Base-by-base conservation (phyloP, 2,329 filamentous ascomycete species). In the Hortaea werneckii region DNA sequence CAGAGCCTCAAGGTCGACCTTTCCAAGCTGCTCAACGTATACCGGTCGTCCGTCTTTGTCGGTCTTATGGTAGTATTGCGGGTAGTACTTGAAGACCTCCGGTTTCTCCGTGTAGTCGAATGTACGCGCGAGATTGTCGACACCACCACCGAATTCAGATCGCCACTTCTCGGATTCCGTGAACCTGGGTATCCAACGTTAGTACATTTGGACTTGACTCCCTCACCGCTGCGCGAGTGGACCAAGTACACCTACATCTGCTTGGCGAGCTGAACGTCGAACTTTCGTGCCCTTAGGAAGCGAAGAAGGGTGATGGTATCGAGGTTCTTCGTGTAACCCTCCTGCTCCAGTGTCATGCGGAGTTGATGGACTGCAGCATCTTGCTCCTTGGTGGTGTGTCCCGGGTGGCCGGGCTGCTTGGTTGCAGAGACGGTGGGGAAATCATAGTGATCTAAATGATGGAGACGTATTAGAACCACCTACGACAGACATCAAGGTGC, bases 11-110 rank as follows among this genome's bases (percentile, higher is more conserved):
- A 98, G 75, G 70, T 98, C 86, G 67, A 96, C 92, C 58, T 88
- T 88, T 67, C 92, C 92, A 47, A 95, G 78, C 65, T 92, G 84
- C 71, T 98, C 92, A 63, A 96, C 95, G 75, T 98, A 98, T 55
- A 96, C 80, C 43, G 92, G 92, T 57, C 92, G 85, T 58, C 92
- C 92, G 72, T 96, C 92, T 67, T 87, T 88, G 70, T 92, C 87
- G 9, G 82, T 90, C 75, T 95, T 95, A 79, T 98, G 92, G 74
- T 98, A 98, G 75, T 92, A 98, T 72, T 98, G 92, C 41, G 87
- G 87, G 72, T 98, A 98, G 76, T 85, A 95, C 69, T 90, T 74
- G 68, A 86, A 86, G 48, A 98, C 78, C 64, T 90, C 67, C 45
- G 78, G 65, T 69, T 90, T 92, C 77, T 95, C 89, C 53, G 76